These are phyloP conservation scores for Hemisphaericaspora xylofermentans DNA, from an alignment of 1,139 yeast genomes.

Conservation along the genomic window DNA sequence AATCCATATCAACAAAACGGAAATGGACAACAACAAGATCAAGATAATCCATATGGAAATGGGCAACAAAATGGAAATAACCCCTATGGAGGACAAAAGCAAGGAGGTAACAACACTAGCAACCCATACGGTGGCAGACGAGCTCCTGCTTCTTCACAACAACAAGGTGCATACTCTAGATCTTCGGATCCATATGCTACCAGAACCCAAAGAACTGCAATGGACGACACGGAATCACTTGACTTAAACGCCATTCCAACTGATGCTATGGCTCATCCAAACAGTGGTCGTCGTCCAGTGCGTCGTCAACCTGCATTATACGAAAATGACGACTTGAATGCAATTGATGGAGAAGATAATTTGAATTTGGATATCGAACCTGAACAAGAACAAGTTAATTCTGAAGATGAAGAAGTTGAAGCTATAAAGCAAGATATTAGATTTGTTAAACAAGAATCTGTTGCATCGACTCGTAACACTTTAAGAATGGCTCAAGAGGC, in stretches of 20 bases:
- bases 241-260: slow-evolving; percentile 45
- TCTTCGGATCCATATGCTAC: slow-evolving; percentile 11
- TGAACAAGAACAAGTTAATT: slow-evolving; percentile 47
- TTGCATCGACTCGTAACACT: slow-evolving; percentile 83
- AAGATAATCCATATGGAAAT: slow-evolving; percentile 17
- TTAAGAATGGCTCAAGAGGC: slow-evolving; percentile 88
- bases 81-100: slow-evolving; percentile 13
- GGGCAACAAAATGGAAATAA: slow-evolving; percentile 10
- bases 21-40: slow-evolving; percentile 7
- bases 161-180: slow-evolving; percentile 3
- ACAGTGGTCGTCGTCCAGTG: slow-evolving; percentile 25
- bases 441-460: slow-evolving; percentile 84
- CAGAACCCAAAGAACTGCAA: slow-evolving; percentile 4
- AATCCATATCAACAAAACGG: slow-evolving; percentile 10
- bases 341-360: slow-evolving; percentile 32
- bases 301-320: slow-evolving; percentile 19
- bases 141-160: slow-evolving; percentile 1
- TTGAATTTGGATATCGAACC: slow-evolving; percentile 45
- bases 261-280: slow-evolving; percentile 23
- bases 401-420: slow-evolving; percentile 86
- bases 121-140: slow-evolving; percentile 6
- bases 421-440: slow-evolving; percentile 81
- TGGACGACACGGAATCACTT: slow-evolving; percentile 34
- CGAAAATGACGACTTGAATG: slow-evolving; percentile 39
- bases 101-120: slow-evolving; percentile 4